Base-by-base conservation (phyloP, 208 protist species). In the Endotrypanum monterogeii region DNA sequence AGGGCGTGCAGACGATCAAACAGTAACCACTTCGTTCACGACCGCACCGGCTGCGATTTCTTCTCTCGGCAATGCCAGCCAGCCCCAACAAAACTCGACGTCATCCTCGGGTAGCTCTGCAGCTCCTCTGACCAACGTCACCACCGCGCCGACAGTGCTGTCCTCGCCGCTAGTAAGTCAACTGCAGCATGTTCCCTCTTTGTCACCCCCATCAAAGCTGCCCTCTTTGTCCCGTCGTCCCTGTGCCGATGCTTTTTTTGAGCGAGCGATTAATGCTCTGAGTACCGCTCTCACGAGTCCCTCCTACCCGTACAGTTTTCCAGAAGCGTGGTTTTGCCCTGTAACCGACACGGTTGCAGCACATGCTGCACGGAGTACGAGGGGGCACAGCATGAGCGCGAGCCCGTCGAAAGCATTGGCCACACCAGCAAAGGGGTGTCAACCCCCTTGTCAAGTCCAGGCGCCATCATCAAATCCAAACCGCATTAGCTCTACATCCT, bases 1-100 rank as follows among this genome's bases (percentile, higher is more conserved):
- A 55, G 39, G 44, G 18, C 76, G 73, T 28, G 71, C 46, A 23
- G 76, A 76, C n/a, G 65, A 67, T 32, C 55, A 25, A n/a, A 68
- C 1, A 46, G 54, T n/a, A 0, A 68, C 35, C 71, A 50, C 41
- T 41, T 3, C 69, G 39, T n/a, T 9, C 0, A 18, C 25, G n/a
- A 72, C 48, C 50, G 25, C 20, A 35, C 74, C 71, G 8, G 46
- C 16, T 0, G 50, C 37, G 35, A 41, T 57, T 14, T 69, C 54
- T 30, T 30, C 46, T 52, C 8, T 25, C 28, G 25, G n/a, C 18
- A 32, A 70, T 39, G 25, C 16, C 20, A 54, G 51, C 32, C 25
- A 32, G 0, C 37, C 55, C 0, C 30, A 55, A 23, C 44, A 6
- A 6, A 61, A 65, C 25, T 71, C 48, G n/a, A 65, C 46, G 12